Evolutionary conservation across 768 basidiomycete species (phyloP).

Genomic region (Termitomyces sp.): DNA sequence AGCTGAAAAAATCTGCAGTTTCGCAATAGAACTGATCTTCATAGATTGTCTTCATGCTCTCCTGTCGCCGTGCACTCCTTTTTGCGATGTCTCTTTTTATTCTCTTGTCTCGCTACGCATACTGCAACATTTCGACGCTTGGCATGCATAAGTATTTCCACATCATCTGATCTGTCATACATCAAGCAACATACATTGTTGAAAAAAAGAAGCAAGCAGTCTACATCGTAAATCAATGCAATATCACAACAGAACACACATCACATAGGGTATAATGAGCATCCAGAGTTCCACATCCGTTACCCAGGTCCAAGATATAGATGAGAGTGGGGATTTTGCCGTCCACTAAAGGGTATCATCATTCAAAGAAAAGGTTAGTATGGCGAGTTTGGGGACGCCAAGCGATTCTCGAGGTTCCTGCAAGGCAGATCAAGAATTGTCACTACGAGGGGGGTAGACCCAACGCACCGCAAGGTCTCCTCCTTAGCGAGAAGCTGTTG

Average conservation of each 20-base stretch:
- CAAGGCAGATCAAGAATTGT: background rate
- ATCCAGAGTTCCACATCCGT: constrained; percentile 13
- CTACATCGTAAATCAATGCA: constrained; percentile 2
- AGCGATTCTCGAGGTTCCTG: constrained; percentile 55
- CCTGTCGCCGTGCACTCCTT: background rate
- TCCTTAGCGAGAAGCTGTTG: constrained; percentile 86
- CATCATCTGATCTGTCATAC: background rate
- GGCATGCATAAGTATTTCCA: background rate
- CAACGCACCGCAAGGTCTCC: constrained; percentile 59
- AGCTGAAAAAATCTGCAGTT: background rate
- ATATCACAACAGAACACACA: background rate
- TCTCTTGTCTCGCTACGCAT: too few relatives aligned
- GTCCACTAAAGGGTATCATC: constrained; percentile 4
- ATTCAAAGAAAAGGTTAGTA: constrained; percentile 7
- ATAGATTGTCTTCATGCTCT: background rate
- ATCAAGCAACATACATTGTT: background rate
- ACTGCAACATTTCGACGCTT: background rate
- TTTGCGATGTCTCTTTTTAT: too few relatives aligned
- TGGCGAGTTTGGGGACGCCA: constrained; percentile 26
- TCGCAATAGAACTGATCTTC: background rate
- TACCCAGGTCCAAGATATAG: constrained; percentile 10
- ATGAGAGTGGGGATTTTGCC: background rate
- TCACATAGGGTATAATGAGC: constrained; percentile 9
- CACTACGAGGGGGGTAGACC: background rate
- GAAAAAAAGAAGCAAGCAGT: background rate